Base-by-base conservation (phyloP, 2,329 filamentous ascomycete genomes). In the Madurella fahalii region DNA sequence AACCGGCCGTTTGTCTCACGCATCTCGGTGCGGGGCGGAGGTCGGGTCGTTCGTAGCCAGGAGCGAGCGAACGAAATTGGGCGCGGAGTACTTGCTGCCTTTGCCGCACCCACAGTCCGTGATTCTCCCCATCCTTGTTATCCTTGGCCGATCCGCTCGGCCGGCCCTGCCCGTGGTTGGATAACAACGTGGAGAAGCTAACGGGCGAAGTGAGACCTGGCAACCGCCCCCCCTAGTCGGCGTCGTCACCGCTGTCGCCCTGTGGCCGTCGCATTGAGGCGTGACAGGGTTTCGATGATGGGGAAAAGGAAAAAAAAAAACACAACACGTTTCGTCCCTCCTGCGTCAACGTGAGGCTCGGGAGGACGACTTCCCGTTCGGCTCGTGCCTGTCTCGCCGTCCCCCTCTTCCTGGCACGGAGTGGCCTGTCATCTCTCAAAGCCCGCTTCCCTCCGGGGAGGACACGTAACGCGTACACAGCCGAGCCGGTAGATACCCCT, bases 1-100 rank as follows among this genome's bases (percentile, higher is more conserved):
- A 32, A 37, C 40, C 48, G 20, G 43, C 39, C 48, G 39, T 39
- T 5, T 48, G 47, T 39, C 9, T 48, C 46, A 44, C 46, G 41
- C 40, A 47, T 47, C 47, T 41, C 50, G 39, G 17, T 34, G 52
- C 40, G 46, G 25, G 42, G 54, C 44, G 15, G 43, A 7, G 25
- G 7, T 7, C 25, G 25, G 25, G 25, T 25, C 25, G n/a, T 7
- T 25, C 4, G 25, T 25, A 7, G 25, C 3, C 30, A 42, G 40
- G 39, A 25, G 39, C 47, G 50, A 52, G 40, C 47, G 54, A 52
- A 59, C 53, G 50, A 44, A 20, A n/a, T n/a, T 34, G 30, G 20
- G 20, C 47, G 25, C 37, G 50, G 51, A 56, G 53, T 46, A 17
- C 50, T 56, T 56, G 53, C 53, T 58, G 49, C 56, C 56, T 58